Conservation (phyloP, 2,329 filamentous ascomycete species). For the Monilinia fructigena region DNA sequence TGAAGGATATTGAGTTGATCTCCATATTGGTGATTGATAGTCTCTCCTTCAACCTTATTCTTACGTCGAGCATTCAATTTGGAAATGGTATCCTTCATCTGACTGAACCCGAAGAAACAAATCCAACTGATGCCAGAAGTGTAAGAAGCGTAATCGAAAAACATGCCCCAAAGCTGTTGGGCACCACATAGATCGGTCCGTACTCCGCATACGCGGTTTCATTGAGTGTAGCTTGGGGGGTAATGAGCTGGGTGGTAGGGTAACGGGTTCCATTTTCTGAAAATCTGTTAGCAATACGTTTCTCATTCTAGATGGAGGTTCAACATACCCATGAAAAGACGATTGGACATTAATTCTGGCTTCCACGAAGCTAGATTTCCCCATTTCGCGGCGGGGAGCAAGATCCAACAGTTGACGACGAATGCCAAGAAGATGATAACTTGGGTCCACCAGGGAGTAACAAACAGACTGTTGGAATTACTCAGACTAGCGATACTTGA, state of each 20-base stretch:
- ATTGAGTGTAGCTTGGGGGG: conserved; percentile 38
- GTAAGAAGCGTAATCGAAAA: conserved; percentile 61
- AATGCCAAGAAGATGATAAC: conserved; percentile 56
- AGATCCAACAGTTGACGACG: conserved; percentile 55
- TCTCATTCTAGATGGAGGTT: not conserved
- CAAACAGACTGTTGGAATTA: conserved; percentile 49
- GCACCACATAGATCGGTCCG: conserved; percentile 58
- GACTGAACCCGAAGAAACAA: conserved; percentile 52
- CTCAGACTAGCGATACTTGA: conserved; percentile 53
- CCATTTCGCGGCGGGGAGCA: conserved; percentile 59
- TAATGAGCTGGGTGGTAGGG: conserved; percentile 41
- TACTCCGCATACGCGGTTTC: conserved; percentile 48
- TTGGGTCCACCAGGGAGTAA: conserved; percentile 60
- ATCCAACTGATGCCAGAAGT: conserved; percentile 60
- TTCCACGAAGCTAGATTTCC: conserved; percentile 53
- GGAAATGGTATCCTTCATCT: conserved; percentile 47
- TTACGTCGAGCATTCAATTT: conserved; percentile 46
- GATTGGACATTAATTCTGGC: conserved; percentile 57
- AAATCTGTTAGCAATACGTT: not conserved
- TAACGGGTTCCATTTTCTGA: conserved; percentile 41
- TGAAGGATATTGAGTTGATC: conserved; percentile 60
- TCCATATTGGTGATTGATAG: conserved; percentile 53
- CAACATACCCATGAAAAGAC: conserved; percentile 47
- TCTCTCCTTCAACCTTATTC: conserved; percentile 37
- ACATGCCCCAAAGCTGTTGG: conserved; percentile 57